Evolutionary conservation across 2,329 filamentous ascomycete genomes (phyloP), one percentile per base, ranked within the genome.

Genomic region (Cladosporium velox): DNA sequence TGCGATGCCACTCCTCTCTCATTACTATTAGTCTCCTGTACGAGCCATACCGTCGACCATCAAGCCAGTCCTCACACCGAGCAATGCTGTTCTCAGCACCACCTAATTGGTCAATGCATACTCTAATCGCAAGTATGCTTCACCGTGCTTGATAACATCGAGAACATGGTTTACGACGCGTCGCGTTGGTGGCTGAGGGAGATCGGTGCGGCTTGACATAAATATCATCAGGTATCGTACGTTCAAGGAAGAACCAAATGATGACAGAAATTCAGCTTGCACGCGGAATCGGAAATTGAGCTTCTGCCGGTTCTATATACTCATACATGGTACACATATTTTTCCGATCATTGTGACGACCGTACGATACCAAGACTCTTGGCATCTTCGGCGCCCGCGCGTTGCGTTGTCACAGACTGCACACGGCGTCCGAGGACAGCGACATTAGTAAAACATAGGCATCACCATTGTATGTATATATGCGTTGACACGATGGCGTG

Each of bases 321-420:
- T 6, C 18, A 44, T 30, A 12, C 12, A 32, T 24, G 24, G 24
- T 24, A 24, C 24, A 24, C 24, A 24, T 24, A 24, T 24, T 1
- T 24, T 24, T 24, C 24, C 24, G 24, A 24, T 24, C 24, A 24
- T 24, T 24, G 24, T 24, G 28, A n/a, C n/a, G n/a, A 58, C 52
- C 55, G 55, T 58, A 41, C 14, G 4, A 58, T 58, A 58, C 55
- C 34, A 58, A 58, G 55, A 41, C n/a, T 4, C 55, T 35, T 18
- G 30, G 55, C 55, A 7, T 26, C 32, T 12, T 35, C 55, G 55
- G 55, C 4, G 55, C 6, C 55, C 55, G 55, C 52, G 52, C 52
- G n/a, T 34, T 21, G 28, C 52, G 52, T 5, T 32, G 4, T 10
- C 51, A 32, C 28, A 21, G 28, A 30, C 14, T 34, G 34, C 52